Evolutionary conservation across 2,329 filamentous ascomycete genomes (phyloP), one percentile per base, ranked within the genome.

Genomic region (Beauveria sp.): DNA sequence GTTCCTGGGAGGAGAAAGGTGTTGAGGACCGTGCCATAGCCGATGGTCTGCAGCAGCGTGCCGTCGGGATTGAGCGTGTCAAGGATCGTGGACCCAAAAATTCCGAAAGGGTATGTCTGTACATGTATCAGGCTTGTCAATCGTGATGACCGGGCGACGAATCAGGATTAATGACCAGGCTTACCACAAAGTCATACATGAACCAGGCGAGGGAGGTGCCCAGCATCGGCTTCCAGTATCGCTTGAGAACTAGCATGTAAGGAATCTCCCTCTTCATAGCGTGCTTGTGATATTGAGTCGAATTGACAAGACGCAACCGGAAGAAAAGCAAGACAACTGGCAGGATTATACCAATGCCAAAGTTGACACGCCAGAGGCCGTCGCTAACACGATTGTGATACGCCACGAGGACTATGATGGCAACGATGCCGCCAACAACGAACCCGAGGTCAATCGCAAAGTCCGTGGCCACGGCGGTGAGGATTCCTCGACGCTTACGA

Each of bases 241-340:
- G 63, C 62, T 65, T 68, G 16, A 70, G 49, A 1, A 68, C 67
- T 26, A 70, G 57, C 51, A 46, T 53, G 55, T 70, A 70, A 0
- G 68, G 69, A n/a, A 69, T 65, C 20, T 69, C 55, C 55, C 54
- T 49, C 57, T 70, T 66, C 47, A 70, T 70, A 6, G 69, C 68
- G 20, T 70, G 67, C 14, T 67, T 69, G 28, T 61, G 53, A 55
- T 70, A 70, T 42, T 70, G 69, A 79, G 71, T 84, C 55, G 72
- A 83, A 70, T 78, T 81, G 57, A 78, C 69, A 66, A 80, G 77
- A 49, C 74, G 79, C 42, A 85, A 69, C 12, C 82, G 79, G 62
- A 84, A 81, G 67, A 82, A 82, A 56, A 84, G 79, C 18, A 85
- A 74, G 1, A 75, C 74, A 3, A 85, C 69, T 0, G 82, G 81